These are phyloP conservation scores for Mycena crocata DNA, from an alignment of 768 basidiomycete genomes.

Conservation along the genomic window DNA sequence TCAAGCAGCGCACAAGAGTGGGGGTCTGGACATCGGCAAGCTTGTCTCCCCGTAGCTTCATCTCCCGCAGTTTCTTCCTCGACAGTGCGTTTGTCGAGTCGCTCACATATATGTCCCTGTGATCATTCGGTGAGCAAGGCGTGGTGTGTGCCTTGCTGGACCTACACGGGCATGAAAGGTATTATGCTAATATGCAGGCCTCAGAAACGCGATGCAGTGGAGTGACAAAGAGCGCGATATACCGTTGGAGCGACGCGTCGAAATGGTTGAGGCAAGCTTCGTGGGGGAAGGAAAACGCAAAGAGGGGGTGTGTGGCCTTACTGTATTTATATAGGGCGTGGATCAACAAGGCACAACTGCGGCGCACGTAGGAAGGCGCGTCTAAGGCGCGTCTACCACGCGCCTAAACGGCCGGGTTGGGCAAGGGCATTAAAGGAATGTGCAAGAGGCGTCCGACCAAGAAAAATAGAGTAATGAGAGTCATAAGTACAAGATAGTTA, in stretches of 20 bases:
- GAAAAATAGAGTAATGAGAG: slow-evolving; percentile 11
- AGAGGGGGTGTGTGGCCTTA: not conserved
- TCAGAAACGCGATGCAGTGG: not conserved
- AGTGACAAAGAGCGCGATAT: not conserved
- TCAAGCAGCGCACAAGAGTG: slow-evolving; percentile 63
- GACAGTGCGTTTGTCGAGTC: slow-evolving; percentile 7
- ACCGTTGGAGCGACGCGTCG: slow-evolving; percentile 1
- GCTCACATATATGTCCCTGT: not conserved
- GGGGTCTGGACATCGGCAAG: slow-evolving; percentile 64
- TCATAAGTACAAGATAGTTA: slow-evolving; percentile 24
- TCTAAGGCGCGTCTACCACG: slow-evolving; percentile 28
- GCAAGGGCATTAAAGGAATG: too few relatives aligned
- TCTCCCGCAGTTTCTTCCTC: slow-evolving; percentile 60
- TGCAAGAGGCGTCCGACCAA: slow-evolving; percentile 18
- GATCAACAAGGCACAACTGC: slow-evolving; percentile 7
- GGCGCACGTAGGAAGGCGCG: slow-evolving; percentile 33
- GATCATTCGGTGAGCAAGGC: not conserved
- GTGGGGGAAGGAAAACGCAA: not conserved
- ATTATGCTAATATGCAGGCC: not conserved
- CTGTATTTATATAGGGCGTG: slow-evolving; percentile 19
- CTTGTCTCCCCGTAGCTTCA: slow-evolving; percentile 62
- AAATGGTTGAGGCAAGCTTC: not conserved
- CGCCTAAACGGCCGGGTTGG: not conserved
- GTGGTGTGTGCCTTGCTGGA: not conserved
- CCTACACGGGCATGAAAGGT: slow-evolving; percentile 14